phyloP scores from a whole-genome alignment of 2,329 filamentous ascomycete species.

The Fonsecaea nubica region DNA sequence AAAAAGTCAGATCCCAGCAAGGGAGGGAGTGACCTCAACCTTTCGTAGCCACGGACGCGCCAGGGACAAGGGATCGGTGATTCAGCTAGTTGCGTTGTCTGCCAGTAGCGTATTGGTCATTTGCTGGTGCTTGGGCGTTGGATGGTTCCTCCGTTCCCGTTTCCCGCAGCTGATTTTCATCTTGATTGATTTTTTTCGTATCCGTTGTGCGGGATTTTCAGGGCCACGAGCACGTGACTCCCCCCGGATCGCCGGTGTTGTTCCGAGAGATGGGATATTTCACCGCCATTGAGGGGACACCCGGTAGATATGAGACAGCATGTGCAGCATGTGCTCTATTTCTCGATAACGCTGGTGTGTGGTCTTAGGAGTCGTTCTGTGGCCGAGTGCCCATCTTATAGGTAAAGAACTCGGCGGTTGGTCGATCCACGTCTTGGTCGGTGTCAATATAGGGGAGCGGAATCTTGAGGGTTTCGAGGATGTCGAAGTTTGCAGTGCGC shows the following conservation, averaged over 20 bases:
- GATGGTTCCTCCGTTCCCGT: constrained; percentile 4
- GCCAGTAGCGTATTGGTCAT: constrained; percentile 16
- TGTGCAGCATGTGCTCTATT: neutral
- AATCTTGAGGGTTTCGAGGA: constrained; percentile 44
- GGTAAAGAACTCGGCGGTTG: constrained; percentile 47
- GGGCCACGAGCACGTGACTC: constrained; percentile 10
- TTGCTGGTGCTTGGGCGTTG: constrained; percentile 10
- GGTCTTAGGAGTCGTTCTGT: neutral
- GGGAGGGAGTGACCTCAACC: constrained; percentile 12
- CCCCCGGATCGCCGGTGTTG: neutral
- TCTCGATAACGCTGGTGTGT: neutral
- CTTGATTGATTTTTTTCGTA: constrained; percentile 13
- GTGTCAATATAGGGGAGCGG: constrained; percentile 46
- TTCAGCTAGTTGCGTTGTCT: constrained; percentile 27
- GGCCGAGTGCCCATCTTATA: constrained; percentile 14
- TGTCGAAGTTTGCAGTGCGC: constrained; percentile 47
- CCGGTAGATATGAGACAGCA: neutral
- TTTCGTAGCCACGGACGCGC: neutral
- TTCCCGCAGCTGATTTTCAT: neutral
- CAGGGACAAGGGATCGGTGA: constrained; percentile 20
- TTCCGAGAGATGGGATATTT: neutral
- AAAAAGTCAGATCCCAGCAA: neutral
- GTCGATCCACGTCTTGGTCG: constrained; percentile 45
- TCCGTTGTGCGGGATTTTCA: constrained; percentile 20
- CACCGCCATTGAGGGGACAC: neutral